Evolutionary conservation across 495 filamentous ascomycete genomes (phyloP).

Genomic region (Podospora pseudoanserina): DNA sequence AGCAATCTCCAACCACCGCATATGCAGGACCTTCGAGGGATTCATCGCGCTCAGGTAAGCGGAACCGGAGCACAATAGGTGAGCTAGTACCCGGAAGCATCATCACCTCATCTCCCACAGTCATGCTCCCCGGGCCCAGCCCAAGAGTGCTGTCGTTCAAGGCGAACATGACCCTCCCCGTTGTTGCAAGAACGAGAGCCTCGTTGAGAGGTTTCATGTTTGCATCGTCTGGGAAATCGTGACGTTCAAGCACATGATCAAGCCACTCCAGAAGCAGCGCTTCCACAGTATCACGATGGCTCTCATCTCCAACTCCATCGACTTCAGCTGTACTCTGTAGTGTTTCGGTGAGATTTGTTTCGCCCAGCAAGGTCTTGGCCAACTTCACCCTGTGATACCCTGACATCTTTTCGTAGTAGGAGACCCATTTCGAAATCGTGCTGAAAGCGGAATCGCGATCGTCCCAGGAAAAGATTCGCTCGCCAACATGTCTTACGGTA

Average conservation of each 20-base stretch:
- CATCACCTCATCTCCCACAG: constrained; percentile 4
- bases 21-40: background rate
- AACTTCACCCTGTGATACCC: background rate
- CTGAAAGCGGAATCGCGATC: background rate
- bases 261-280: background rate
- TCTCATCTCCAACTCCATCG: background rate
- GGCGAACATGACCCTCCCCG: constrained; percentile 3
- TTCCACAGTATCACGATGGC: background rate
- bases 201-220: background rate
- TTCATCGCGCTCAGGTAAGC: background rate
- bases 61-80: constrained; percentile 1
- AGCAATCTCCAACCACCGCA: constrained; percentile 1
- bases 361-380: background rate
- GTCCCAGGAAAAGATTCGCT: background rate
- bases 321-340: background rate
- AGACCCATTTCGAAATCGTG: background rate
- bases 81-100: constrained; percentile 1
- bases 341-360: background rate
- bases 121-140: constrained; percentile 10
- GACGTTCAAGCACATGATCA: background rate
- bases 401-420: background rate
- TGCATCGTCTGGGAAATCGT: background rate
- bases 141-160: background rate
- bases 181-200: background rate
- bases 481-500: background rate